phyloP scores from a whole-genome alignment of 2,329 filamentous ascomycete genomes.

The Trematosphaeria pertusa region DNA sequence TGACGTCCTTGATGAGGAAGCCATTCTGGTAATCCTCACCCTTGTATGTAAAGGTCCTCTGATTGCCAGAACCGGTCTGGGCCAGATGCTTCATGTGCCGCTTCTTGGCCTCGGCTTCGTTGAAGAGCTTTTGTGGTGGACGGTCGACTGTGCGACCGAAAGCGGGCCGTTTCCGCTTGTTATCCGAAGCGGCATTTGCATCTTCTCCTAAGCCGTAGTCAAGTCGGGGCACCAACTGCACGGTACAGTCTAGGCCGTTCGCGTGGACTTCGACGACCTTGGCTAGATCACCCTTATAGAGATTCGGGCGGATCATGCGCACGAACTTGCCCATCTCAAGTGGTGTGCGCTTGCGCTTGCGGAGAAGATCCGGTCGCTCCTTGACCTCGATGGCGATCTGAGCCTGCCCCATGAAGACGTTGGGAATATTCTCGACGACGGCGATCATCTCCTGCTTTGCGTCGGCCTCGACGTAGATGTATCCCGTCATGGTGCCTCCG shows the following conservation, averaged over 20 bases:
- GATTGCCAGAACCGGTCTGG: slow-evolving; percentile 59
- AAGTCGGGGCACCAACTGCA: slow-evolving; percentile 86
- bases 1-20: slow-evolving; percentile 92
- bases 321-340: slow-evolving; percentile 92
- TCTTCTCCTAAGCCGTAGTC: slow-evolving; percentile 93
- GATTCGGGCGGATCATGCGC: slow-evolving; percentile 77
- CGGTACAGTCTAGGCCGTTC: slow-evolving; percentile 86
- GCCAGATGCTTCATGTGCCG: slow-evolving; percentile 72
- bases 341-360: slow-evolving; percentile 80
- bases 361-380: slow-evolving; percentile 95
- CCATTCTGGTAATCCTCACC: slow-evolving; percentile 91
- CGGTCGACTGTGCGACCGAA: slow-evolving; percentile 63
- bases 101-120: slow-evolving; percentile 90
- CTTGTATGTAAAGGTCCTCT: slow-evolving; percentile 82
- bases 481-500: slow-evolving; percentile 86
- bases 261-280: slow-evolving; percentile 92
- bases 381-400: slow-evolving; percentile 91
- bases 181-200: slow-evolving; percentile 55
- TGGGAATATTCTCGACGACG: slow-evolving; percentile 82
- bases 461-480: slow-evolving; percentile 92
- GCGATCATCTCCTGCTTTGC: slow-evolving; percentile 84
- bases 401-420: slow-evolving; percentile 88
- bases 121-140: slow-evolving; percentile 90
- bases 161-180: slow-evolving; percentile 78
- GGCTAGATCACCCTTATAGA: slow-evolving; percentile 88